Conservation (phyloP, 164 flowering plant species). For the Paratinospora sagittata region DNA sequence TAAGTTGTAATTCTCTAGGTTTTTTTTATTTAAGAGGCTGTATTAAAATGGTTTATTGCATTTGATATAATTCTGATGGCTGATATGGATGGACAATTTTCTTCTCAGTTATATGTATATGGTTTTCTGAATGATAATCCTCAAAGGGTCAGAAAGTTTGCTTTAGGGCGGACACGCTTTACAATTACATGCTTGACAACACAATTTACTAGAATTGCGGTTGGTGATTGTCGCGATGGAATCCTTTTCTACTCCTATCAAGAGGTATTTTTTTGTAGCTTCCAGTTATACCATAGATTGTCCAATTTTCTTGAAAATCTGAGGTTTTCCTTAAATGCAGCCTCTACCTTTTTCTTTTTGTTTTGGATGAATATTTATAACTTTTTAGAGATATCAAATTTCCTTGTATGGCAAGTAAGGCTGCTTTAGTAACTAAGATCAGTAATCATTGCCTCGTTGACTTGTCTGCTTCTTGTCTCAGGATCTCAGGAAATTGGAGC, state of each 20-base stretch:
- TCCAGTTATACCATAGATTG: not conserved
- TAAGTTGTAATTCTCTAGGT: slow-evolving; percentile 39
- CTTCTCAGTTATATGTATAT: slow-evolving; percentile 73
- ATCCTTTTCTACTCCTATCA: slow-evolving; percentile 76
- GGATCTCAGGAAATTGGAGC: slow-evolving; percentile 74
- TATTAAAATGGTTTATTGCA: not conserved
- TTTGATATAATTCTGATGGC: not conserved
- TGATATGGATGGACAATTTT: slow-evolving; percentile 10
- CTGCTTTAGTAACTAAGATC: not conserved
- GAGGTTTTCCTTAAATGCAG: not conserved
- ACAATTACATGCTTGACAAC: slow-evolving; percentile 67
- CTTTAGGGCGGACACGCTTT: slow-evolving; percentile 76
- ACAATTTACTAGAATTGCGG: slow-evolving; percentile 74
- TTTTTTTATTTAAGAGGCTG: not conserved
- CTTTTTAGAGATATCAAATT: not conserved
- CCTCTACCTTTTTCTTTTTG: not conserved
- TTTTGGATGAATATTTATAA: not conserved
- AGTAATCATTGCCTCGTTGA: not conserved
- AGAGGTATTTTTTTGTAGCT: slow-evolving; percentile 45
- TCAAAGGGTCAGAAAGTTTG: slow-evolving; percentile 54
- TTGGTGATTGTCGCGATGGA: slow-evolving; percentile 99
- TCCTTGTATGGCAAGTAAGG: no score
- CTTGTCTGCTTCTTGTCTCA: slow-evolving; percentile 16
- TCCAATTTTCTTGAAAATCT: not conserved
- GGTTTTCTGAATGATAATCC: slow-evolving; percentile 71